Base-by-base conservation (phyloP, 441 rosid genomes). In the Eruca vesicaria region DNA sequence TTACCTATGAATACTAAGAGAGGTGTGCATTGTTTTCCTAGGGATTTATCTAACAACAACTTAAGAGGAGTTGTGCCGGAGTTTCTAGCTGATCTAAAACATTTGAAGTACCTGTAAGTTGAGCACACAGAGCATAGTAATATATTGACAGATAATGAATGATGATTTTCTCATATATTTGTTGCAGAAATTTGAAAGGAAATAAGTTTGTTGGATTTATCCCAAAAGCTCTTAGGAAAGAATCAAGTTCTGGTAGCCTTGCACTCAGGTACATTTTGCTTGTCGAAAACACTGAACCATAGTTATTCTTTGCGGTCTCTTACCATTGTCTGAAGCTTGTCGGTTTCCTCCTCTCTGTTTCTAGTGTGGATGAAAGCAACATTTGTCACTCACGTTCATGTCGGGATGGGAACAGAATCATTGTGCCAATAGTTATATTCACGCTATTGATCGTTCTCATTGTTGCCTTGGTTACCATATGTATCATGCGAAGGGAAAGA, bases 41-140 rank as follows among this genome's bases (percentile, higher is more conserved):
- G 93, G 80, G 92, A 90, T 60, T 79, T 90, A 72, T 86, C 96
- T 9, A 76, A 84, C 82, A 90, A 90, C 68, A 74, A 60, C 75
- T 70, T 90, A 16, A 82, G 66, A 14, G 95, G 91, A 70, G 2
- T 36, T 18, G 63, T 86, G 38, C 95, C 89, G 0, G 84, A 78
- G 2, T 80, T 81, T 79, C 78, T 88, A 28, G 72, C 80, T 12
- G 75, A 79, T 72, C 85, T 90, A 26, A 52, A 79, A 52, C 20
- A 76, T 38, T 74, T 90, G 75, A 85, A 57, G 53, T 62, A 67
- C 64, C 75, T 88, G 91, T 88, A 62, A 84, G 91, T 81, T 71
- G 55, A 43, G 14, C 52, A 48, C 66, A 38, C 55, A 12, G 41
- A 41, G 29, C 33, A 66, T 57, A 18, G 50, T 59, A 5, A 0